Base-by-base conservation (phyloP, 1,284 basidiomycete species). In the Amylostereum areolatum region DNA sequence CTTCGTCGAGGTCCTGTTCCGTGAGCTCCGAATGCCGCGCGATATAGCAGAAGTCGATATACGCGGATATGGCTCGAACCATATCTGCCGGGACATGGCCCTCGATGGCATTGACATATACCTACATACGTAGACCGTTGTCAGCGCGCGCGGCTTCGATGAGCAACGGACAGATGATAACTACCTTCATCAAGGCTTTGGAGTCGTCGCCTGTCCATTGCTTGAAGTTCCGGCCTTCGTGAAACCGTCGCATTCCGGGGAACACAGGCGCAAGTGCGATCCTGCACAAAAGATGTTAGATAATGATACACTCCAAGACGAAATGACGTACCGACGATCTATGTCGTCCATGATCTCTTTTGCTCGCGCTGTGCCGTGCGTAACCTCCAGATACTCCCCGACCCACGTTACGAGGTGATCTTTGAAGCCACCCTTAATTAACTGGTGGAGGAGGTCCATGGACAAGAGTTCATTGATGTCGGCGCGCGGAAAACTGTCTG, bases 351-450 rank as follows among this genome's bases (percentile, higher is more conserved):
- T 47, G 7, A 62, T 65, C 32, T 51, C 40, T 5, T 51, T 11
- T 7, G 60, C 63, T 1, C 35, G 43, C 7, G 52, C 50, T 11
- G 48, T 48, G 0, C 47, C 35, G 46, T 66, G 48, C 0, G 25
- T 34, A 5, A 54, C 6, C 5, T 55, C 12, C 1, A 70, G 29
- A 47, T 68, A 70, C 3, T 65, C 55, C 2, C 46, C 47, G 0
- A 66, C 59, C 70, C 69, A 73, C 6, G 49, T 52, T 1, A 70
- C 60, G 2, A 71, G 54, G 48, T 70, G 68, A 50, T 70, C 68
- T 49, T 70, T 70, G 56, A 69, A 68, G 3, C 60, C 54, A 0
- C 66, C 67, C 49, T 69, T 69, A 53, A 66, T 69, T 29, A 71
- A 25, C 46, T 72, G 68, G 51, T 73, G 69, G 1, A 73, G 65